These are phyloP conservation scores for Trichosporon sp. DNA, from an alignment of 1,284 basidiomycete species.

Conservation along the genomic window DNA sequence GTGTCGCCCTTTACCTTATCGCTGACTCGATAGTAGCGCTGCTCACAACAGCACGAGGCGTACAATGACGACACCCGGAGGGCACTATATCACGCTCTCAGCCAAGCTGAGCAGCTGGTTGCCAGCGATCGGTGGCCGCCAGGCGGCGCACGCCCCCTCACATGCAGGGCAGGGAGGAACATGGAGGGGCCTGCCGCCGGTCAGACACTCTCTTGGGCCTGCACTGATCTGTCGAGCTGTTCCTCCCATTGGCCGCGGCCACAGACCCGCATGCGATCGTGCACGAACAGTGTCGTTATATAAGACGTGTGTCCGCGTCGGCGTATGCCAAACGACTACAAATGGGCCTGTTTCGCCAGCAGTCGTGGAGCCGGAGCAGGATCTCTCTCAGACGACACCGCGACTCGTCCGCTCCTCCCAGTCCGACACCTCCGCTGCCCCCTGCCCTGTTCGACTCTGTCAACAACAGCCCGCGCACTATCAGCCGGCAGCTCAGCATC, in stretches of 20 bases:
- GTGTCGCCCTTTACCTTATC: no score
- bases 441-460: neutral
- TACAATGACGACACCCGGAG: neutral
- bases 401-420: neutral
- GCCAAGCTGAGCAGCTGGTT: neutral
- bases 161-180: neutral
- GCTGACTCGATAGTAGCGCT: no score
- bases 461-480: neutral
- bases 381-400: neutral
- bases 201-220: neutral
- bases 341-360: constrained; percentile 1
- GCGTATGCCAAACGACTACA: neutral
- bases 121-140: neutral
- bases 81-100: neutral
- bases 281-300: neutral
- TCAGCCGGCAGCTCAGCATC: neutral
- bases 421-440: neutral
- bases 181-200: neutral
- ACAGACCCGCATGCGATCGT: neutral
- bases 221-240: neutral
- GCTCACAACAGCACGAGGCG: neutral
- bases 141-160: neutral
- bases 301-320: neutral
- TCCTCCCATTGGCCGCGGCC: neutral
- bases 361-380: neutral